Conservation (phyloP, 805 yeast species). For the Starmera amethionina region DNA sequence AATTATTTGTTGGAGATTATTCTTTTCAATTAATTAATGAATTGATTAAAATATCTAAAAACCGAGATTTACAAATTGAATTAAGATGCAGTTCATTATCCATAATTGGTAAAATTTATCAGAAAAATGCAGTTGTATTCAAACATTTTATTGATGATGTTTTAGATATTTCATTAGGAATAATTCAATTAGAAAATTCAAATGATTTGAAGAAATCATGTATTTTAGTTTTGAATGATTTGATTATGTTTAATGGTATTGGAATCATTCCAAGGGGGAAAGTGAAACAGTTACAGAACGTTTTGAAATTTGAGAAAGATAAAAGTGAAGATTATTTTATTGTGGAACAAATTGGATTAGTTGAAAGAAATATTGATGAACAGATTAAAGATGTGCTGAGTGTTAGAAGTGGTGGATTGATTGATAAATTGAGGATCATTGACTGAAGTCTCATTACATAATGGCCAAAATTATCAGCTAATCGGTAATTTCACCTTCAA, state of each 20-base stretch:
- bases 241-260: constrained; percentile 38
- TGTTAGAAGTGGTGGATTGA: too few species aligned
- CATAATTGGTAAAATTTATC: constrained; percentile 63
- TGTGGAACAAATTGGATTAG: constrained; percentile 43
- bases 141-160: constrained; percentile 38
- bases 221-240: constrained; percentile 54
- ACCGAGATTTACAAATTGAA: constrained; percentile 38
- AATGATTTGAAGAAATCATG: constrained; percentile 61
- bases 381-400: constrained; percentile 6
- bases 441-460: too few species aligned
- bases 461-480: too few species aligned
- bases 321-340: constrained; percentile 50
- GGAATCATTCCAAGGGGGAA: constrained; percentile 40
- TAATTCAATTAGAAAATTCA: constrained; percentile 52
- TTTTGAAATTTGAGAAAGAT: constrained; percentile 33
- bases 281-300: constrained; percentile 29
- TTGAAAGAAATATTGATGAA: constrained; percentile 21
- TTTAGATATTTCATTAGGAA: constrained; percentile 70
- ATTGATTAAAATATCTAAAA: constrained; percentile 31
- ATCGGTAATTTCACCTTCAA: too few species aligned
- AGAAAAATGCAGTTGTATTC: constrained; percentile 47
- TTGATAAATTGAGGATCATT: too few species aligned
- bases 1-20: constrained; percentile 34
- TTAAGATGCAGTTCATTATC: constrained; percentile 84
- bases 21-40: constrained; percentile 34